Conservation (phyloP, 2,329 filamentous ascomycete species). For the Madurella fahalii region DNA sequence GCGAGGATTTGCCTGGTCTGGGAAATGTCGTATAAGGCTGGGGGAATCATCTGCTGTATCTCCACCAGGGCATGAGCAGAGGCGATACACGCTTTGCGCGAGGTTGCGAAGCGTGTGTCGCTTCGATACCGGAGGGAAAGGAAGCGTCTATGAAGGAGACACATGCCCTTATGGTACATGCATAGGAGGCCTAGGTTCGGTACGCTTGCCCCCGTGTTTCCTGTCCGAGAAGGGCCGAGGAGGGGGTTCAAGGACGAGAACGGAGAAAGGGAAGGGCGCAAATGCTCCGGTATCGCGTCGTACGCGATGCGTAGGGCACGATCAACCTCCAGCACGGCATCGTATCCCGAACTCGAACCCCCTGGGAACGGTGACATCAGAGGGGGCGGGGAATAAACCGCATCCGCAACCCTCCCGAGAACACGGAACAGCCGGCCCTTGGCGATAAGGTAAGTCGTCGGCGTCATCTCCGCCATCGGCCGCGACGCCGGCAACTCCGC, state of each 20-base stretch:
- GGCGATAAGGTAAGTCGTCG: constrained; percentile 48
- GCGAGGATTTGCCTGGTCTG: constrained; percentile 27
- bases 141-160: too few relatives aligned
- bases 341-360: constrained; percentile 16
- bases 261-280: constrained; percentile 31
- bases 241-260: too few relatives aligned
- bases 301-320: constrained; percentile 33
- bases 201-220: too few relatives aligned
- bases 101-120: constrained; percentile 30
- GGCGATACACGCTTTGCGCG: too few relatives aligned
- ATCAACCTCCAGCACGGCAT: constrained; percentile 34
- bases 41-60: too few relatives aligned
- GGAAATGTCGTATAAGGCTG: constrained; percentile 23
- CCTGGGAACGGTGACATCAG: too few relatives aligned
- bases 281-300: too few relatives aligned
- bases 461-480: constrained; percentile 46
- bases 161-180: constrained; percentile 48
- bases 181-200: constrained; percentile 42
- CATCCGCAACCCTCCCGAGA: constrained; percentile 47
- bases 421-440: constrained; percentile 46
- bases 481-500: constrained; percentile 43
- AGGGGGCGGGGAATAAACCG: constrained; percentile 32
- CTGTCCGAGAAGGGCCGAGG: too few relatives aligned
- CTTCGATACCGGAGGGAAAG: too few relatives aligned
- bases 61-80: constrained; percentile 18